Base-by-base conservation (phyloP, 768 basidiomycete species). In the Chiua virens region DNA sequence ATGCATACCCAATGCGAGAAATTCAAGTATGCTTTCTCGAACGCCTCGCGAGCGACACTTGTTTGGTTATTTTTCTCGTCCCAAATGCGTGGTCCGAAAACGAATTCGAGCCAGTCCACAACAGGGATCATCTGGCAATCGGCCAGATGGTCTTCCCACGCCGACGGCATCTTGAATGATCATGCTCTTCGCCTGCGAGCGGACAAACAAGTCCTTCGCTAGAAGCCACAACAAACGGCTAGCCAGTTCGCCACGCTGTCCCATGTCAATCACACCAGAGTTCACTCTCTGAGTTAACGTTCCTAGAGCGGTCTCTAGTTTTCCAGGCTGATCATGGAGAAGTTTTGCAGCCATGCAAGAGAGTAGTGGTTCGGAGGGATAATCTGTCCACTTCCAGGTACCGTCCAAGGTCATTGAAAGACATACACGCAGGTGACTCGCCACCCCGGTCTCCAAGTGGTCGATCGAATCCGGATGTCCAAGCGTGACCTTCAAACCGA, bases 1-100 rank as follows among this genome's bases (percentile, higher is more conserved):
- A 62, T 62, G 5, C 42, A 40, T n/a, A 55, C 11, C 53, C 57
- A 56, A 23, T 62, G 56, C 10, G 47, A 62, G 15, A 61, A 52
- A 17, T 50, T 44, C 8, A 58, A 2, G 25, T 52, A 56, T 1
- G 54, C 55, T 21, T 57, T 23, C 23, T 50, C 1, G 20, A 64
- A 55, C 8, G 3, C 30, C 3, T 38, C 10, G 21, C 45, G 49
- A 22, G 49, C 50, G 37, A 45, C 34, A 38, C 10, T 10, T 45
- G 30, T 10, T 3, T 15, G 18, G 25, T 8, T 27, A 8, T 38
- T 18, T 15, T 21, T 37, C 17, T 17, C 6, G 5, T 37, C 39
- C 52, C 23, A 38, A 23, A 35, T 28, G 4, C 11, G 7, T 30
- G 18, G 10, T 38, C 50, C 52, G 13, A 60, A 54, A 1, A 61